These are phyloP conservation scores for Kockovaella imperatae DNA, from an alignment of 768 basidiomycete genomes.

Conservation along the genomic window DNA sequence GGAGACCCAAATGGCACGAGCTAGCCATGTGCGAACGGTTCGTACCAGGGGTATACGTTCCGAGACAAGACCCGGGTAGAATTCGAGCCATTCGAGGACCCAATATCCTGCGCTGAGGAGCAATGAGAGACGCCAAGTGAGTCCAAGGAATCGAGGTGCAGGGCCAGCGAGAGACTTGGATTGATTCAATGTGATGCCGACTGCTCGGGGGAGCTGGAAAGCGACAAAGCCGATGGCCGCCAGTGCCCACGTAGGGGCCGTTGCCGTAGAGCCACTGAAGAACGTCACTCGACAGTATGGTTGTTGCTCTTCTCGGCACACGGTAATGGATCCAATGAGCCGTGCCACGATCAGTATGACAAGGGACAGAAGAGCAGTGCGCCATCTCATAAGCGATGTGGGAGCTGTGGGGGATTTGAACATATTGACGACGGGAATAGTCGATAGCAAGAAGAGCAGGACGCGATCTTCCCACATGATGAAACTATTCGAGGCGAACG, in stretches of 20 bases:
- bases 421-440: conserved; percentile 55
- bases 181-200: conserved; percentile 56
- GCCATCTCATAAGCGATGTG: conserved; percentile 58
- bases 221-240: conserved; percentile 56
- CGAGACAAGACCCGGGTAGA: conserved; percentile 41
- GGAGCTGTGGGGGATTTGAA: conserved; percentile 62
- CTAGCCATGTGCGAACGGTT: conserved; percentile 55
- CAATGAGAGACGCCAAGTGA: conserved; percentile 53
- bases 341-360: conserved; percentile 63
- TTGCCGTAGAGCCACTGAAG: conserved; percentile 64
- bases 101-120: conserved; percentile 61
- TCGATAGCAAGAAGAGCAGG: conserved; percentile 62
- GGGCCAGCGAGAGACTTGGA: conserved; percentile 68
- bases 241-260: conserved; percentile 58
- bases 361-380: conserved; percentile 65
- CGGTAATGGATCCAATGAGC: conserved; percentile 69
- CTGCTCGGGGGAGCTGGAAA: conserved; percentile 53
- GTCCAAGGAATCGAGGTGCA: conserved; percentile 56
- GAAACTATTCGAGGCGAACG: conserved; percentile 89
- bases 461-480: conserved; percentile 95
- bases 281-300: conserved; percentile 85
- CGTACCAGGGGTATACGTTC: conserved; percentile 49
- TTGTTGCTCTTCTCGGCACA: conserved; percentile 91
- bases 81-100: conserved; percentile 73
- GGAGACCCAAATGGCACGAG: conserved; percentile 51